Percentiles rank a stretch among this genome's conserved stretches.
Evolutionary conservation across 768 basidiomycete species (phyloP).

Genomic region (Boletus rubropictus): DNA sequence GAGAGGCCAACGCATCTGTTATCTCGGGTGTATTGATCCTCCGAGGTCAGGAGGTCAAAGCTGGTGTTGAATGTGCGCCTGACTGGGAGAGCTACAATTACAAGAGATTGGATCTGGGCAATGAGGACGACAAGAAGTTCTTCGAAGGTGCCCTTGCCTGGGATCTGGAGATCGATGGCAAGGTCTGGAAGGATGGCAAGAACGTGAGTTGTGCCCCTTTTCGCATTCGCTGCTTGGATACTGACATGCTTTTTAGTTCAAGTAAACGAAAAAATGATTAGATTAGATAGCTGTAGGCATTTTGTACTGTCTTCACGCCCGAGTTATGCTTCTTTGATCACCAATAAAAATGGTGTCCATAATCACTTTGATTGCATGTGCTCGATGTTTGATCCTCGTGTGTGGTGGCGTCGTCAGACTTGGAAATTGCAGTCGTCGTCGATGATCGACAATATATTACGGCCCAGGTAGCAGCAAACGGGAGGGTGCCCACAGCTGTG

Average conservation of each 20-base stretch:
- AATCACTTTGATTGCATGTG: not conserved
- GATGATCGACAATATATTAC: too few species aligned
- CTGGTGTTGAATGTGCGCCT: conserved; percentile 75
- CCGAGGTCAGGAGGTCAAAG: conserved; percentile 69
- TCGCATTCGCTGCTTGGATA: not conserved
- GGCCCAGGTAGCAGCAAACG: too few species aligned
- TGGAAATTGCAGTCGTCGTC: too few species aligned
- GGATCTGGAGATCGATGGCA: conserved; percentile 86
- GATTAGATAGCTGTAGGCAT: conserved; percentile 25
- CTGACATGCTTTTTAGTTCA: conserved; percentile 18
- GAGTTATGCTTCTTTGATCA: conserved; percentile 2
- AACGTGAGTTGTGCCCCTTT: conserved; percentile 51
- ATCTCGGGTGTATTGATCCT: conserved; percentile 80
- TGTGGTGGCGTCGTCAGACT: too few species aligned
- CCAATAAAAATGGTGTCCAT: not conserved
- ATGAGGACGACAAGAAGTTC: conserved; percentile 75
- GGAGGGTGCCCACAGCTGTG: too few species aligned
- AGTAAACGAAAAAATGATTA: conserved; percentile 10
- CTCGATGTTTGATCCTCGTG: not conserved
- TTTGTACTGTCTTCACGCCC: conserved; percentile 3
- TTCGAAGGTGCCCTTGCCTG: conserved; percentile 92
- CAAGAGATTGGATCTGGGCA: conserved; percentile 68
- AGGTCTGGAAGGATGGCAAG: conserved; percentile 89
- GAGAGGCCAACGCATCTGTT: conserved; percentile 66
- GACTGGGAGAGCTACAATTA: conserved; percentile 89